Conservation (phyloP, 2,329 filamentous ascomycete species). For the Calonectria honghensis region DNA sequence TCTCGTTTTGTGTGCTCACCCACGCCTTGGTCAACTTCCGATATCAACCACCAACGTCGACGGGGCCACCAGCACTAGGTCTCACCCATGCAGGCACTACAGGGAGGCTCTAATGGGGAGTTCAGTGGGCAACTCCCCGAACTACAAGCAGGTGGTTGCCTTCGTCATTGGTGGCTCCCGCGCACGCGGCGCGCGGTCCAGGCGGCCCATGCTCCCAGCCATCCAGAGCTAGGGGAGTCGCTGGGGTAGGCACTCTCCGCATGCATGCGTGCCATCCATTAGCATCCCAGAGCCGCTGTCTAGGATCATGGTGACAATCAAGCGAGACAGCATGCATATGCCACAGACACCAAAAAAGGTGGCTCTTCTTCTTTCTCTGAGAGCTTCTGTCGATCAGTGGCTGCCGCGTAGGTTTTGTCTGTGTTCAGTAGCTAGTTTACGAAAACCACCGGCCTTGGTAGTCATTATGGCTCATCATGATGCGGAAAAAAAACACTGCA, state of each 20-base stretch:
- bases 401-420: conserved; percentile 8
- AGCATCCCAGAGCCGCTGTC: neutral
- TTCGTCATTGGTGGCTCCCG: neutral
- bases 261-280: neutral
- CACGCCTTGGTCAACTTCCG: conserved; percentile 3
- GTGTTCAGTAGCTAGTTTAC: neutral
- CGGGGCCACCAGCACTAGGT: neutral
- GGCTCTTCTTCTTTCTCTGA: neutral
- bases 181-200: conserved; percentile 1
- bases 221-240: conserved; percentile 10
- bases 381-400: conserved; percentile 4
- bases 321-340: conserved; percentile 8
- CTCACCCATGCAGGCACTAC: neutral
- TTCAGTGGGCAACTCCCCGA: conserved; percentile 28
- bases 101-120: conserved; percentile 23
- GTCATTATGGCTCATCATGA: conserved; percentile 19
- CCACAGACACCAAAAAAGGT: neutral
- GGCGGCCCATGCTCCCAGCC: conserved; percentile 12
- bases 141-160: neutral
- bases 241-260: neutral
- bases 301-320: too few relatives aligned
- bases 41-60: conserved; percentile 6
- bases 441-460: neutral
- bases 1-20: neutral
- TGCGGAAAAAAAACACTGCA: neutral